Evolutionary conservation across 768 basidiomycete species (phyloP).

Genomic region (Termitomyces heimii): DNA sequence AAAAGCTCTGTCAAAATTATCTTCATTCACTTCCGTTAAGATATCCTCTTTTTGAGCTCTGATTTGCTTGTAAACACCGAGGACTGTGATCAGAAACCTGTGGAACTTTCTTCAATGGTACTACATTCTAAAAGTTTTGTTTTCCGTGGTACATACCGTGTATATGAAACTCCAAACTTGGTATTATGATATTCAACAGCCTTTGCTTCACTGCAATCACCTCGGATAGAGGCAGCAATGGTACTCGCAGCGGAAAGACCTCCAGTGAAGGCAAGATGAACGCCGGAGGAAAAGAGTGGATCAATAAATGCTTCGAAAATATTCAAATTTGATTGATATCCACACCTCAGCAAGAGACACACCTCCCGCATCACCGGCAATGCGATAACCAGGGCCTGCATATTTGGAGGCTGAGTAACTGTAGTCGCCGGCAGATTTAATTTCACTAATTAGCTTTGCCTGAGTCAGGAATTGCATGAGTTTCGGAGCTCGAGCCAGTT

Average conservation of each 20-base stretch:
- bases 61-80: slow-evolving; percentile 38
- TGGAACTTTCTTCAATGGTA: neutral
- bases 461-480: neutral
- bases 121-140: neutral
- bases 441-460: slow-evolving; percentile 22
- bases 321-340: neutral
- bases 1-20: slow-evolving; percentile 37
- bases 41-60: slow-evolving; percentile 26
- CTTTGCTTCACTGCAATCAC: slow-evolving; percentile 16
- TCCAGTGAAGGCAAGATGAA: slow-evolving; percentile 27
- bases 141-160: slow-evolving; percentile 13
- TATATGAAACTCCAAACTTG: slow-evolving; percentile 21
- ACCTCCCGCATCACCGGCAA: slow-evolving; percentile 39
- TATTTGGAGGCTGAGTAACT: neutral
- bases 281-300: slow-evolving; percentile 31
- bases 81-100: slow-evolving; percentile 33
- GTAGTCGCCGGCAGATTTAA: slow-evolving; percentile 10
- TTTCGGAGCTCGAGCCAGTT: slow-evolving; percentile 3
- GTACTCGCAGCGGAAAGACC: slow-evolving; percentile 25
- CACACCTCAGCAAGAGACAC: neutral
- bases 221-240: slow-evolving; percentile 22
- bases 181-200: slow-evolving; percentile 21
- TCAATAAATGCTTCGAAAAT: slow-evolving; percentile 34
- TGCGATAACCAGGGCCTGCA: neutral
- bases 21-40: slow-evolving; percentile 28